Evolutionary conservation across 2,329 filamentous ascomycete genomes (phyloP).

Genomic region (Colletotrichum trifolii): DNA sequence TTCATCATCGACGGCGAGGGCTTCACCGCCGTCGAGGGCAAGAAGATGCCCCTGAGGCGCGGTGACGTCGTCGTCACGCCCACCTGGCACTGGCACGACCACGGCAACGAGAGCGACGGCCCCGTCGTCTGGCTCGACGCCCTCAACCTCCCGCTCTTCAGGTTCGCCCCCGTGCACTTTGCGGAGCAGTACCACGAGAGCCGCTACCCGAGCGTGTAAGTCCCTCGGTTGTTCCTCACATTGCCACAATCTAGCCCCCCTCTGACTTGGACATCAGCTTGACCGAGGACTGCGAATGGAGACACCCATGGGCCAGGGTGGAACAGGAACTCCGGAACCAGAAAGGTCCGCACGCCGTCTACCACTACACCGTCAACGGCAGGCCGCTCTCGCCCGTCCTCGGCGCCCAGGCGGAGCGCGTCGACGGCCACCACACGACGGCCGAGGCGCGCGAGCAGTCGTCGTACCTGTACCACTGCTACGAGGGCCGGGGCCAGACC

Average conservation of each 20-base stretch:
- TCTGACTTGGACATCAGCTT: constrained; percentile 28
- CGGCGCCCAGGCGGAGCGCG: constrained; percentile 59
- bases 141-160: constrained; percentile 63
- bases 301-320: constrained; percentile 57
- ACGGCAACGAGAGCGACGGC: constrained; percentile 65
- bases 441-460: constrained; percentile 56
- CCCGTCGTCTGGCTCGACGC: constrained; percentile 70
- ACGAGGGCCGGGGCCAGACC: constrained; percentile 57
- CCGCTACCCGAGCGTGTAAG: constrained; percentile 59
- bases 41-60: constrained; percentile 60
- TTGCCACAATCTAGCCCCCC: too few relatives aligned
- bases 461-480: constrained; percentile 65
- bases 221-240: neutral
- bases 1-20: constrained; percentile 69
- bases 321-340: constrained; percentile 50
- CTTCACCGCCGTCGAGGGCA: constrained; percentile 67
- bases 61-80: constrained; percentile 69
- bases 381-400: constrained; percentile 55
- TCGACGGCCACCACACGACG: constrained; percentile 47
- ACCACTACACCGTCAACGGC: constrained; percentile 50
- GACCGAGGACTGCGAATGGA: constrained; percentile 52
- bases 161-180: constrained; percentile 63
- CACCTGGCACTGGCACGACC: constrained; percentile 70
- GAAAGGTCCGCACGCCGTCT: constrained; percentile 43
- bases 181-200: constrained; percentile 60